These are phyloP conservation scores for Torulaspora microellipsoides DNA, from an alignment of 805 yeast species.

Conservation along the genomic window DNA sequence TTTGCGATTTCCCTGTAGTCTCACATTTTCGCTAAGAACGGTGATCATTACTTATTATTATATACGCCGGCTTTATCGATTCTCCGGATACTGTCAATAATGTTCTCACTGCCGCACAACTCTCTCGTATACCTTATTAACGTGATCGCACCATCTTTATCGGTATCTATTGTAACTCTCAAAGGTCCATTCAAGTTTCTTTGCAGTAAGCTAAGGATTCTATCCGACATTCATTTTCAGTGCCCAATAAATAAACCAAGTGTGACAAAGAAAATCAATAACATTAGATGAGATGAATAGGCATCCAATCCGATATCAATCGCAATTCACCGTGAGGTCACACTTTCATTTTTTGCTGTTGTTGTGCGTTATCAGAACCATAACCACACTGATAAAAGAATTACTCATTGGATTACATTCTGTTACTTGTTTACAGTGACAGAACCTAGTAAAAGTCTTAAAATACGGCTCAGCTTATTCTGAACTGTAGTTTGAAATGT, in stretches of 20 bases:
- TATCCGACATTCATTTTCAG: neutral
- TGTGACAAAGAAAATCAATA: neutral
- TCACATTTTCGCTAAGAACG: too few relatives aligned
- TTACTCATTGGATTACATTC: neutral
- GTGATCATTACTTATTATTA: too few relatives aligned
- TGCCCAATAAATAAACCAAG: neutral
- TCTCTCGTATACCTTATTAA: too few relatives aligned
- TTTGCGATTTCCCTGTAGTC: too few relatives aligned
- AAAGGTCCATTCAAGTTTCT: too few relatives aligned
- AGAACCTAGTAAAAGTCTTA: neutral
- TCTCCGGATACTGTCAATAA: too few relatives aligned
- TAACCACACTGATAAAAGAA: neutral
- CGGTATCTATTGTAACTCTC: too few relatives aligned
- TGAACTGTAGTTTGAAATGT: slow-evolving; percentile 10
- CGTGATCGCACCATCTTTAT: too few relatives aligned
- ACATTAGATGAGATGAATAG: neutral
- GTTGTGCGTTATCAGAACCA: neutral
- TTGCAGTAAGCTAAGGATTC: too few relatives aligned
- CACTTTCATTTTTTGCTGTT: neutral
- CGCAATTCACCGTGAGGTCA: neutral
- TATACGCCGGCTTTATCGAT: too few relatives aligned
- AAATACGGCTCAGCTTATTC: neutral
- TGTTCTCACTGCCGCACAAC: too few relatives aligned
- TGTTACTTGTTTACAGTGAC: neutral
- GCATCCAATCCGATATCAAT: neutral